Base-by-base conservation (phyloP, 768 basidiomycete species). In the Leccinum ochraceum region DNA sequence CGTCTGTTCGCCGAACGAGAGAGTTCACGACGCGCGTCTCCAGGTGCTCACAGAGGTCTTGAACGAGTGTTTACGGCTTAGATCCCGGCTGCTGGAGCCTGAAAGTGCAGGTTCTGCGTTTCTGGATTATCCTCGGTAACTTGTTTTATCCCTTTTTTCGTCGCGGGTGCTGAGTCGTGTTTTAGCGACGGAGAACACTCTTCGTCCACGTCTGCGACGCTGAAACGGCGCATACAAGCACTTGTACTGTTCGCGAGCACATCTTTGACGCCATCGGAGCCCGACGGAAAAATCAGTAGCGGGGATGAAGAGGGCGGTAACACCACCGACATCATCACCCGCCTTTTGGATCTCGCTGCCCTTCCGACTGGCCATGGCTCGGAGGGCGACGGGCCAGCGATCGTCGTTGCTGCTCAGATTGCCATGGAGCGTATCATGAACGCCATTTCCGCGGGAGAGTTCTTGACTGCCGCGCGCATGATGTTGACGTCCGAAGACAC, bases 371-470 rank as follows among this genome's bases (percentile, higher is more conserved):
- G 69, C 16, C 63, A 66, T 1, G 63, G 64, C 13, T 46, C 71
- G 9, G 80, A 79, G 54, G 61, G 67, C 5, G 80, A 78, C 50
- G 53, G 78, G n/a, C 77, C 76, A 5, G 77, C 83, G 4, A 77
- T 89, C 30, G 70, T 76, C 5, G 65, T 75, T 17, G 77, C 77
- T 16, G 83, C 87, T 24, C 81, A 83, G 28, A 64, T 71, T 17
- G 80, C 85, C 4, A 74, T 92, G 53, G 79, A 75, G 16, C 81
- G 78, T 51, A 76, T 84, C 2, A 80, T 94, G 55, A 78, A 73
- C 24, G 81, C 86, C 48, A 86, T 95, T 76, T 81, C 88, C 8
- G 93, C 88, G 3, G 71, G 76, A 32, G 84, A 88, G 65, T 95
- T 96, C 74, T 75, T 91, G 56, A 67, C 72, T 28, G 80, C 89